Evolutionary conservation across 2,329 filamentous ascomycete species (phyloP).

Genomic region (Sordariomycetes sp.): DNA sequence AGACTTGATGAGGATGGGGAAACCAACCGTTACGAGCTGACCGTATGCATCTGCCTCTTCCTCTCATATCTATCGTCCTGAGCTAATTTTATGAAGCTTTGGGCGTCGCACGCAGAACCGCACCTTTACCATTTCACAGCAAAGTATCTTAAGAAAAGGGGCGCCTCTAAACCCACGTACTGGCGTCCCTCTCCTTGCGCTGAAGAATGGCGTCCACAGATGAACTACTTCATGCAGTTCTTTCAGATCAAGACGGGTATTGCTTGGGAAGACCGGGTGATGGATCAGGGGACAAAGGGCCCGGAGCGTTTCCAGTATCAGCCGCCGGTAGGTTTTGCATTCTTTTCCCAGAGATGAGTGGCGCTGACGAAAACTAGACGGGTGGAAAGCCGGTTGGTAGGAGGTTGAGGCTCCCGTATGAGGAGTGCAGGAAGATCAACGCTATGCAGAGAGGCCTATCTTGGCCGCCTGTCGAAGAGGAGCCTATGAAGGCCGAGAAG

Average conservation of each 20-base stretch:
- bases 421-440: conserved; percentile 23
- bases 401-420: conserved; percentile 19
- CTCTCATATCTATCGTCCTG: too few species aligned
- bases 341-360: neutral
- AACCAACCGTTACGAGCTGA: too few species aligned
- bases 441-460: conserved; percentile 17
- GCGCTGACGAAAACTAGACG: conserved; percentile 14
- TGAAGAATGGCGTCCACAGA: conserved; percentile 31
- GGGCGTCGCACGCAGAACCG: conserved; percentile 52
- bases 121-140: conserved; percentile 52
- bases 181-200: conserved; percentile 28
- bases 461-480: conserved; percentile 12
- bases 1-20: too few species aligned
- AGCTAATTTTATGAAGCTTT: conserved; percentile 42
- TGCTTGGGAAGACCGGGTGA: conserved; percentile 47
- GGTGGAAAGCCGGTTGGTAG: conserved; percentile 28
- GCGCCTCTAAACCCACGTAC: conserved; percentile 23
- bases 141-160: conserved; percentile 35
- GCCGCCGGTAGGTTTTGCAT: conserved; percentile 31
- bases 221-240: conserved; percentile 42
- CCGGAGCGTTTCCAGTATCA: conserved; percentile 27
- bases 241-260: conserved; percentile 50
- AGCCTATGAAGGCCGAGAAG: neutral
- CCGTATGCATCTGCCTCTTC: neutral
- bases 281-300: conserved; percentile 17